These are phyloP conservation scores for Wickerhamiella pararugosa DNA, from an alignment of 1,139 yeast genomes.

Conservation along the genomic window DNA sequence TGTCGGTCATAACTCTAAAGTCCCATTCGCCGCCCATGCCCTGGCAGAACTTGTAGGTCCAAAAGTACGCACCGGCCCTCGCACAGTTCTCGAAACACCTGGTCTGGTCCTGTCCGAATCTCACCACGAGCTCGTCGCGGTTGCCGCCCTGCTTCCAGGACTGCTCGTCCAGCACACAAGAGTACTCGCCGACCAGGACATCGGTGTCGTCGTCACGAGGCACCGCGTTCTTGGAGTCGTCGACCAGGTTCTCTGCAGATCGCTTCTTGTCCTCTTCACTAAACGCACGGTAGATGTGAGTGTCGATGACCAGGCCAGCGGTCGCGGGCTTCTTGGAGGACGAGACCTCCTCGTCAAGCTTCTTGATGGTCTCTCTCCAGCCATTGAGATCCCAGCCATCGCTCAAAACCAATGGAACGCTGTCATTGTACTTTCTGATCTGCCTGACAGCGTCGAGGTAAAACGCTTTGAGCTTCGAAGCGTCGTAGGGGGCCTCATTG, in stretches of 20 bases:
- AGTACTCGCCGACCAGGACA: conserved; percentile 74
- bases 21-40: conserved; percentile 99
- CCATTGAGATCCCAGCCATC: conserved; percentile 90
- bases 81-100: conserved; percentile 38
- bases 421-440: conserved; percentile 40
- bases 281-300: conserved; percentile 78
- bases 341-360: conserved; percentile 25
- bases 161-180: conserved; percentile 66
- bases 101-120: conserved; percentile 29
- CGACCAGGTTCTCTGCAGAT: conserved; percentile 45
- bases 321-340: conserved; percentile 14
- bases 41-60: conserved; percentile 77
- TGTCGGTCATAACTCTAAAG: conserved; percentile 57
- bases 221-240: conserved; percentile 13
- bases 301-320: conserved; percentile 56
- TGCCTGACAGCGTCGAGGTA: conserved; percentile 52
- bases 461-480: conserved; percentile 32
- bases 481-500: conserved; percentile 60
- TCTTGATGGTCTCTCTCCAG: conserved; percentile 58
- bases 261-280: conserved; percentile 57
- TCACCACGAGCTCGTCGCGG: conserved; percentile 32
- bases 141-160: conserved; percentile 46
- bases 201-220: conserved; percentile 39
- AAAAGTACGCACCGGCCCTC: conserved; percentile 60
- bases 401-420: conserved; percentile 62